Conservation (phyloP, 2,329 filamentous ascomycete species). For the Paraphaeosphaeria minitans region DNA sequence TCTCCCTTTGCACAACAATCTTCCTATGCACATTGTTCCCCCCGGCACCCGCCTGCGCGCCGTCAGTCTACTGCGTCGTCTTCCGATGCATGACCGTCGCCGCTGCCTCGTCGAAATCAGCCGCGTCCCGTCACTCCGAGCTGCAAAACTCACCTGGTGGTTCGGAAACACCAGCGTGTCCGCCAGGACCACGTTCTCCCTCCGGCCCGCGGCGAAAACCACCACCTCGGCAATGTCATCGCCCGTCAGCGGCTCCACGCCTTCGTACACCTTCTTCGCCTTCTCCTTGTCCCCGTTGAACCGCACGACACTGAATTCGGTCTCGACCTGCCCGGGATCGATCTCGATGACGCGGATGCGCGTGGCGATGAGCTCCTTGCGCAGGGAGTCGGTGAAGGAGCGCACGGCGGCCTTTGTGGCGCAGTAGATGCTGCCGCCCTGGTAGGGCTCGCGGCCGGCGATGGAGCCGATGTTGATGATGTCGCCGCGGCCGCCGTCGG, state of each 20-base stretch:
- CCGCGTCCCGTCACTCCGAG: background rate
- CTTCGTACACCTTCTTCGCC: slow-evolving; percentile 86
- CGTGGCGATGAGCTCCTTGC: slow-evolving; percentile 81
- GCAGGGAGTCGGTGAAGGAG: slow-evolving; percentile 80
- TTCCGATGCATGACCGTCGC: slow-evolving; percentile 46
- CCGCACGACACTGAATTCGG: slow-evolving; percentile 86
- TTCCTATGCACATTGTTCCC: slow-evolving; percentile 22
- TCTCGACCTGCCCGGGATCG: slow-evolving; percentile 92
- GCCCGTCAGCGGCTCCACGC: slow-evolving; percentile 74
- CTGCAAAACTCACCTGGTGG: slow-evolving; percentile 72
- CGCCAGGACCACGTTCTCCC: slow-evolving; percentile 89
- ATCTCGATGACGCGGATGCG: slow-evolving; percentile 84
- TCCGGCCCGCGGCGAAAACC: slow-evolving; percentile 81
- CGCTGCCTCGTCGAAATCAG: slow-evolving; percentile 37
- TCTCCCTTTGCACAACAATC: slow-evolving; percentile 9
- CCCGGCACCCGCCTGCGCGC: slow-evolving; percentile 22
- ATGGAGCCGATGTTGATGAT: slow-evolving; percentile 96
- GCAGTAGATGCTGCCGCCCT: slow-evolving; percentile 89
- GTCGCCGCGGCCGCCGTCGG: slow-evolving; percentile 79
- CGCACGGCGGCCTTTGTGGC: slow-evolving; percentile 88
- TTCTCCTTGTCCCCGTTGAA: slow-evolving; percentile 89
- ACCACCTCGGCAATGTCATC: slow-evolving; percentile 91
- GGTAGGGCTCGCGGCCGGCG: slow-evolving; percentile 85
- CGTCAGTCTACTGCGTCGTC: slow-evolving; percentile 22
- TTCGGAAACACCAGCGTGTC: slow-evolving; percentile 87